Percentiles rank a stretch among this genome's conserved stretches.
Conservation (phyloP, 768 basidiomycete genomes). For the Cantharellus anzutake region DNA sequence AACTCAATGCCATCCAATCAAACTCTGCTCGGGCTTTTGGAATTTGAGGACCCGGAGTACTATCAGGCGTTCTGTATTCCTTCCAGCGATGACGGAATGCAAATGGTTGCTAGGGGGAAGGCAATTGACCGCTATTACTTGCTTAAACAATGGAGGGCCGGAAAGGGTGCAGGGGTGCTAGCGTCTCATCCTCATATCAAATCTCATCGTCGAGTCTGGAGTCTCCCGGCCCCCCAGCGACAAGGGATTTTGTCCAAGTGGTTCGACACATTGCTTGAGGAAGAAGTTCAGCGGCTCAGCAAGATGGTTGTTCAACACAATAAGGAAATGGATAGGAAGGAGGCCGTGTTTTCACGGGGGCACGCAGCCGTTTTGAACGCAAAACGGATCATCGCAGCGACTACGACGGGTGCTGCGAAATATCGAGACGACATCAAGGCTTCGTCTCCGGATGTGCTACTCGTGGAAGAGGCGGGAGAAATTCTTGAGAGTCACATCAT, state of each 20-base stretch:
- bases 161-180: conserved; percentile 28
- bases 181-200: conserved; percentile 12
- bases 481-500: conserved; percentile 49
- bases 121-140: conserved; percentile 24
- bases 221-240: conserved; percentile 16
- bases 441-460: conserved; percentile 29
- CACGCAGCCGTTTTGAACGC: conserved; percentile 15
- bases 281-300: conserved; percentile 13
- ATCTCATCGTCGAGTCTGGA: conserved; percentile 20
- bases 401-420: conserved; percentile 51
- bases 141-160: conserved; percentile 28
- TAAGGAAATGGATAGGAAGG: not conserved
- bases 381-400: conserved; percentile 45
- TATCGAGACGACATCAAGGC: conserved; percentile 29
- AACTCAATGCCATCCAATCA: conserved; percentile 9
- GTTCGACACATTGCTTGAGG: conserved; percentile 19
- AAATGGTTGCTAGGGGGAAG: conserved; percentile 23
- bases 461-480: conserved; percentile 59
- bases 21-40: conserved; percentile 27
- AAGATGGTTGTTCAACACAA: not conserved
- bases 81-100: conserved; percentile 26
- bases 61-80: conserved; percentile 20
- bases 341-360: not conserved
- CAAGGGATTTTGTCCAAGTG: conserved; percentile 17
- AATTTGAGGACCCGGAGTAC: conserved; percentile 31